Conservation (phyloP, 805 yeast genomes). For the Lipomyces mesembrius region DNA sequence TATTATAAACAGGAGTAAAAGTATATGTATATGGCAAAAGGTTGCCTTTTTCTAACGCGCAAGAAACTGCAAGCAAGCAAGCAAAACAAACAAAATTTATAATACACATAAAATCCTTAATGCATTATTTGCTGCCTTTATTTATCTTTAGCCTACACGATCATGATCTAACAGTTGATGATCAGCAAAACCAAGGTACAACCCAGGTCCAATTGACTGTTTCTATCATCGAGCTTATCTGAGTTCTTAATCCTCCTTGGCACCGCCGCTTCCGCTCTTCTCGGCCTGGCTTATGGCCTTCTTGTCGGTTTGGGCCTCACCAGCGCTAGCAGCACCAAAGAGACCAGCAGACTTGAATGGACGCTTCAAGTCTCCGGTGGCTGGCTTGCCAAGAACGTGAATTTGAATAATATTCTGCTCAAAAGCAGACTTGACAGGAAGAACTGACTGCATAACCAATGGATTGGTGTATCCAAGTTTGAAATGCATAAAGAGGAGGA, state of each 20-base stretch:
- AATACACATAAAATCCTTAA: not conserved
- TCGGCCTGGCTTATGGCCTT: slow-evolving; percentile 84
- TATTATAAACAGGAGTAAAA: not conserved
- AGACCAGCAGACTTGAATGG: slow-evolving; percentile 91
- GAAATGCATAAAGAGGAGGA: slow-evolving; percentile 98
- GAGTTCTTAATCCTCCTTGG: slow-evolving; percentile 73
- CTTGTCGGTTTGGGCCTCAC: slow-evolving; percentile 78
- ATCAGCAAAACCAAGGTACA: too few relatives aligned
- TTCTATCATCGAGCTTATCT: not conserved
- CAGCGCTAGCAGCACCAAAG: slow-evolving; percentile 53
- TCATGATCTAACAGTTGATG: not conserved
- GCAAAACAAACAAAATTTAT: slow-evolving; percentile 1
- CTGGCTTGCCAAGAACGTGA: slow-evolving; percentile 81
- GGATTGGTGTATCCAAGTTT: slow-evolving; percentile 98
- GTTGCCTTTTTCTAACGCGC: not conserved
- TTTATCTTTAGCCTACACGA: not conserved
- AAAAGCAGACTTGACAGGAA: slow-evolving; percentile 86
- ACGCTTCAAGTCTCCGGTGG: slow-evolving; percentile 90
- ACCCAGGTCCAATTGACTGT: not conserved
- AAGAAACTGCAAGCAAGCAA: not conserved
- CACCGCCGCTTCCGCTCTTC: slow-evolving; percentile 76
- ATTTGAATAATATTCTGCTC: slow-evolving; percentile 91
- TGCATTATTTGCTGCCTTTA: not conserved
- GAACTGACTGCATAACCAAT: slow-evolving; percentile 88
- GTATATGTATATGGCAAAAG: not conserved